phyloP scores from a whole-genome alignment of 345 rosid species.

The Euphorbia lathyris region DNA sequence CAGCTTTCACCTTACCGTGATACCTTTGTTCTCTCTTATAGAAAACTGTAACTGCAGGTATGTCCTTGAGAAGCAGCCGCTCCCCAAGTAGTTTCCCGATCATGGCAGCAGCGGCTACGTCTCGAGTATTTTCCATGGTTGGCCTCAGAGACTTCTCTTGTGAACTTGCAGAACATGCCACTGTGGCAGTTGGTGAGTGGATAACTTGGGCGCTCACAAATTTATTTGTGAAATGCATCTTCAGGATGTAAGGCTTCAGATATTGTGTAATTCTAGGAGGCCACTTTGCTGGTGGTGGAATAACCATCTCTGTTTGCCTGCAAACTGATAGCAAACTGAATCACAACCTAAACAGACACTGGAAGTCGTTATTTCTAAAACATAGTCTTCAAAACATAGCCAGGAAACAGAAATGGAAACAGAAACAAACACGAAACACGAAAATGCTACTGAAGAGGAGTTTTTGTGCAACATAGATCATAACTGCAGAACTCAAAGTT shows the following conservation, averaged over 20 bases:
- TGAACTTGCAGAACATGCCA: conserved; percentile 75
- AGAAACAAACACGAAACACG: background rate
- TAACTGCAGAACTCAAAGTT: background rate
- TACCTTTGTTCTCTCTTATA: conserved; percentile 72
- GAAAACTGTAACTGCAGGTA: conserved; percentile 64
- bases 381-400: no score
- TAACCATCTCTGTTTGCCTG: conserved; percentile 21
- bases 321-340: background rate
- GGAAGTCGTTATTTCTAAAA: no score
- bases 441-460: no score
- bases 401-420: conserved; percentile 7
- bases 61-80: conserved; percentile 59
- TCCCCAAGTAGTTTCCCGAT: conserved; percentile 79
- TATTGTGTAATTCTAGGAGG: conserved; percentile 51
- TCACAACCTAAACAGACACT: background rate
- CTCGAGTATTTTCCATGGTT: conserved; percentile 57
- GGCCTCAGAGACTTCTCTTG: conserved; percentile 65
- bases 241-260: conserved; percentile 72
- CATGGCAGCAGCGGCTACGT: conserved; percentile 85
- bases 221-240: conserved; percentile 76
- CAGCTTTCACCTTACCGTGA: conserved; percentile 89
- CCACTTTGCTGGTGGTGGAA: conserved; percentile 53
- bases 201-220: conserved; percentile 72
- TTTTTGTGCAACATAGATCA: no score
- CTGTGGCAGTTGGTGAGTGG: conserved; percentile 77